Conservation (phyloP, 1,139 yeast genomes). For the Blastobotrys arbuscula region DNA sequence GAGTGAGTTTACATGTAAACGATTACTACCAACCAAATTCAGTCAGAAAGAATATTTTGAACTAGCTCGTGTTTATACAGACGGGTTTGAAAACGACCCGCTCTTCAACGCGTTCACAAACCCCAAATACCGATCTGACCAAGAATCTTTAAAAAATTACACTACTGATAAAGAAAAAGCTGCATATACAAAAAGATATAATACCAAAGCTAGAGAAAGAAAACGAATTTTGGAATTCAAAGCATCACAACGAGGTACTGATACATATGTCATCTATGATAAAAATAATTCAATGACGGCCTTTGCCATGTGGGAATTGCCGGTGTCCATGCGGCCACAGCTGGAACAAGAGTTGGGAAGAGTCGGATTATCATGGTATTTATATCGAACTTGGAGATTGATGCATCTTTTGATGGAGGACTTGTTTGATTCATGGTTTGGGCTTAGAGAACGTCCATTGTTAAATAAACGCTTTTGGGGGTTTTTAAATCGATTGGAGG, state of each 20-base stretch:
- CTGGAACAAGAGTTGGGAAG: conserved; percentile 12
- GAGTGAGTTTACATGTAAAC: neutral
- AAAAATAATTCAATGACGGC: conserved; percentile 6
- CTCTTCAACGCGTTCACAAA: conserved; percentile 5
- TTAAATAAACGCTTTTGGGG: neutral
- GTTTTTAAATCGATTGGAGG: neutral
- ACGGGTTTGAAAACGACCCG: conserved; percentile 9
- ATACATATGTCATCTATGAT: conserved; percentile 1
- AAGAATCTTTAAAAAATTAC: neutral
- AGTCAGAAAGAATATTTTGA: neutral
- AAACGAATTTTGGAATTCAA: neutral
- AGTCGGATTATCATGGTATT: conserved; percentile 4
- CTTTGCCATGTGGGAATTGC: conserved; percentile 12
- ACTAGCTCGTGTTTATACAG: conserved; percentile 1
- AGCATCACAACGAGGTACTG: neutral
- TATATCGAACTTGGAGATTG: neutral
- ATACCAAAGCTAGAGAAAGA: conserved; percentile 1
- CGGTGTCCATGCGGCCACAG: conserved; percentile 10
- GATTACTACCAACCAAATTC: neutral
- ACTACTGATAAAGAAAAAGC: conserved; percentile 5
- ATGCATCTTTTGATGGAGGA: neutral
- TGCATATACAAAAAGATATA: neutral
- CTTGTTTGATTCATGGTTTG: conserved; percentile 1
- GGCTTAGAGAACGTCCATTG: neutral
- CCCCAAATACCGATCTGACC: neutral